Evolutionary conservation across 2,329 filamentous ascomycete genomes (phyloP).

Genomic region (Hypoxylon sp.): DNA sequence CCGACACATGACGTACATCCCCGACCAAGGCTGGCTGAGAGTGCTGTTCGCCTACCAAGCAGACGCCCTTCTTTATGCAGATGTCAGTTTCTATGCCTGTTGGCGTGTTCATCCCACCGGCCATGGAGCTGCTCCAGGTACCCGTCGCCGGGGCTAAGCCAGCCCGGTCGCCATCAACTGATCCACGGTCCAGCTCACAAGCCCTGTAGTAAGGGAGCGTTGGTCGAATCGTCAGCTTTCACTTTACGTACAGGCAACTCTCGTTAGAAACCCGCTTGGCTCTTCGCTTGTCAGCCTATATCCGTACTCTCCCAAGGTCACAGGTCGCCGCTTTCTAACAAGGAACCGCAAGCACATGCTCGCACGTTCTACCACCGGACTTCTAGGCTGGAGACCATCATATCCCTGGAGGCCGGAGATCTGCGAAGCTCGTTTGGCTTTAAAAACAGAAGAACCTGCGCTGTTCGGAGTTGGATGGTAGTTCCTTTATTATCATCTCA

Average conservation of each 20-base stretch:
- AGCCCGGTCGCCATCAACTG: constrained; percentile 29
- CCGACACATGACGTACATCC: constrained; percentile 31
- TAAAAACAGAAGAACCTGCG: constrained; percentile 5
- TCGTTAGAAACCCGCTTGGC: constrained; percentile 19
- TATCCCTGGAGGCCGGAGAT: constrained; percentile 3
- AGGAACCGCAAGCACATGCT: constrained; percentile 38
- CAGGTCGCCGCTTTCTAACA: constrained; percentile 27
- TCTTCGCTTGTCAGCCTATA: constrained; percentile 5
- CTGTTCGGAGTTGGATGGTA: not conserved
- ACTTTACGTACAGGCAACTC: constrained; percentile 30
- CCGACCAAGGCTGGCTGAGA: constrained; percentile 6
- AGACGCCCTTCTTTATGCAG: not conserved
- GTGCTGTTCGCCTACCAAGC: not conserved
- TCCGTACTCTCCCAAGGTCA: constrained; percentile 25
- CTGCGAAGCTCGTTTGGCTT: not conserved
- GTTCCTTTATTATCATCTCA: constrained; percentile 4
- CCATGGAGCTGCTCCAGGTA: constrained; percentile 25
- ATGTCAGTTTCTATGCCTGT: not conserved
- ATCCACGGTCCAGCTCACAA: constrained; percentile 27
- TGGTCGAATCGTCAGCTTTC: constrained; percentile 22
- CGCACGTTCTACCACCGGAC: constrained; percentile 16
- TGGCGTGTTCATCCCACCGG: constrained; percentile 3
- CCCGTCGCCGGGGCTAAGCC: constrained; percentile 1
- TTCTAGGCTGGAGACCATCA: constrained; percentile 8
- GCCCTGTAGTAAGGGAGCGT: constrained; percentile 7